Evolutionary conservation across 2,329 filamentous ascomycete genomes (phyloP), one percentile per base, ranked within the genome.

Genomic region (Trichoderma simmonsii): DNA sequence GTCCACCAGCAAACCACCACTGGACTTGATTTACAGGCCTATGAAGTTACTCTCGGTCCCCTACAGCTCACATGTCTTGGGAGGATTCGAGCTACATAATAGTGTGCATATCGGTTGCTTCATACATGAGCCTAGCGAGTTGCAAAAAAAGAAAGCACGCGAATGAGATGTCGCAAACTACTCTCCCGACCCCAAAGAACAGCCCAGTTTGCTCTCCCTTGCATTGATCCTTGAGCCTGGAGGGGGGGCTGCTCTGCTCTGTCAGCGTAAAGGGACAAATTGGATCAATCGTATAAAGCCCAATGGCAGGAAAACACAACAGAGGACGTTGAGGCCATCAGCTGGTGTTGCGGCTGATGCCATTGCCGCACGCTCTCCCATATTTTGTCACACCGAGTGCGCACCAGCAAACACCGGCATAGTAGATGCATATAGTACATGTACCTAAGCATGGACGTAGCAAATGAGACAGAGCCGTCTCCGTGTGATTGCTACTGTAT

Each of bases 181-280:
- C 48, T 26, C 9, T 26, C 2, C 30, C n/a, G 48, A 36, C 30
- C 15, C 32, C 59, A 39, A 62, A 32, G 26, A 24, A 66, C 14
- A 14, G 21, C 32, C 36, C 21, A 48, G 34, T 12, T 26, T 67
- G 51, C 64, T 67, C 64, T 67, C 64, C 64, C 64, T 67, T 67
- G 64, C 32, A 36, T 57, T 21, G 28, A 15, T 26, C 28, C 62
- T 57, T 21, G 28, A 15, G 39, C 28, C 62, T 30, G 43, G 39
- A 36, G 61, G 28, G 61, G 61, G 61, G 36, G 24, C 9, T 32
- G 36, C 28, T 32, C 9, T 32, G 36, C 28, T 32, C 54, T 26
- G 26, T 26, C 18, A 26, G 12, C 54, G 54, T 28, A 57, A 14
- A 57, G 12, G 54, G 26, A 28, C 24, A 9, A 14, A 5, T 18